Base-by-base conservation (phyloP, 176 grass and related monocot species). In the Musa troglodytarum region DNA sequence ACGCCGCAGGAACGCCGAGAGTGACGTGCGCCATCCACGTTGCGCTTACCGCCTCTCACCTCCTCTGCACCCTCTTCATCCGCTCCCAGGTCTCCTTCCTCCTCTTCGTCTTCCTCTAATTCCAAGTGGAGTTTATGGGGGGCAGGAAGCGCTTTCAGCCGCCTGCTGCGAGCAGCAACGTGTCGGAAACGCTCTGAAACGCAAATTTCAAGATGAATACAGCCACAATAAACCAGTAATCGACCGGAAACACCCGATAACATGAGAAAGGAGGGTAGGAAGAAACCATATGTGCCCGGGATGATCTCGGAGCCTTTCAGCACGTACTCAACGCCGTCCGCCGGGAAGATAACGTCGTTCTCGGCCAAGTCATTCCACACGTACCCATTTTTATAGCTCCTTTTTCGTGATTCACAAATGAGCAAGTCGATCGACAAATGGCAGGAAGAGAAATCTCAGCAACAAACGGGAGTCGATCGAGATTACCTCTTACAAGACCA, bases 321-420 rank as follows among this genome's bases (percentile, higher is more conserved):
- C 49, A 99, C 96, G 85, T 99, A 95, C 80, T 99, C 96, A 0
- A 88, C 88, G 83, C 96, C 91, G 81, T 99, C 91, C 1, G 96
- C 89, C 65, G 91, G 96, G 83, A 89, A 99, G 67, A 99, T 99
- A 14, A 88, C 79, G 13, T 99, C 96, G 82, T 84, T 92, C 76
- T 89, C 96, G 19, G 86, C 93, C 56, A 99, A 67, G 83, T 99
- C 96, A 70, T 99, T 99, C 96, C 96, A 99, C 43, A 99, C 91
- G 84, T 99, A 99, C 49, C 96, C 96, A 66, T 99, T 99, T 77
- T 99, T 99, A 78, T 99, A 99, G 90, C 86, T 92, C 96, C 96
- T 99, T 22, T 25, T 65, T 12, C 34, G 34, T 43, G 34, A 43
- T 43, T 43, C 34, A 43, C 34, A 43, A 43, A 43, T 43, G 34